A percentile compares a stretch with the other conserved stretches of the same genome.
Conservation (phyloP, 306 rosid species). For the Phaseolus lunatus region DNA sequence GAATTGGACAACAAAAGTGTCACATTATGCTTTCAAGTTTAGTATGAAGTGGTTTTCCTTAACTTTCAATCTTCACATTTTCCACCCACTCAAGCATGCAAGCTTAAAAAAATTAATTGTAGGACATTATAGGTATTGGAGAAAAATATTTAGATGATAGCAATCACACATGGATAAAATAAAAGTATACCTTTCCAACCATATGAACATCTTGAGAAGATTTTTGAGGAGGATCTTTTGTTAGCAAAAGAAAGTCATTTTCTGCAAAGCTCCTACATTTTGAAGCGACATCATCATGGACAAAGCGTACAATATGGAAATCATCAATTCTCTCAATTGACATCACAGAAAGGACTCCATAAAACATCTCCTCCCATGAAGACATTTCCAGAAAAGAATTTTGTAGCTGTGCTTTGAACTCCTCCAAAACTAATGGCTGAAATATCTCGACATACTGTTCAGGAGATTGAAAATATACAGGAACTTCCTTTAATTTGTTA, state of each 20-base stretch:
- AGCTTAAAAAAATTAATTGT: conserved; percentile 12
- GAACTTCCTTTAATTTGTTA: conserved; percentile 81
- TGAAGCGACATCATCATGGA: conserved; percentile 71
- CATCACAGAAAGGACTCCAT: conserved; percentile 85
- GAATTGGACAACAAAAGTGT: conserved; percentile 28
- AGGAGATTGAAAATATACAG: conserved; percentile 82
- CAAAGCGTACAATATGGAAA: conserved; percentile 87
- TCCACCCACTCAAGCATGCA: conserved; percentile 38
- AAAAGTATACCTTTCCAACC: conserved; percentile 84
- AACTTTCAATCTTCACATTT: conserved; percentile 26
- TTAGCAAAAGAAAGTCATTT: conserved; percentile 85
- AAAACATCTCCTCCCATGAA: conserved; percentile 81
- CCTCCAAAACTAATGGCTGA: conserved; percentile 92
- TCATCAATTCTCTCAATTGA: conserved; percentile 92
- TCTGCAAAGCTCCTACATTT: conserved; percentile 76
- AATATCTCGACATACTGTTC: conserved; percentile 85
- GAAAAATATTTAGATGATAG: conserved; percentile 27
- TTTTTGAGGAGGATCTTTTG: conserved; percentile 83
- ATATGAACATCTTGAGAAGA: conserved; percentile 81
- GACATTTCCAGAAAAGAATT: conserved; percentile 77
- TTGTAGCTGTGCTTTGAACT: conserved; percentile 90
- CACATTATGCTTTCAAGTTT: conserved; percentile 18
- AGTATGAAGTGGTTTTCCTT: conserved; percentile 23
- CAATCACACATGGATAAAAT: conserved; percentile 36
- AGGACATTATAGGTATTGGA: conserved; percentile 32